Base-by-base conservation (phyloP, 306 rosid species). In the Quercus wislizeni region DNA sequence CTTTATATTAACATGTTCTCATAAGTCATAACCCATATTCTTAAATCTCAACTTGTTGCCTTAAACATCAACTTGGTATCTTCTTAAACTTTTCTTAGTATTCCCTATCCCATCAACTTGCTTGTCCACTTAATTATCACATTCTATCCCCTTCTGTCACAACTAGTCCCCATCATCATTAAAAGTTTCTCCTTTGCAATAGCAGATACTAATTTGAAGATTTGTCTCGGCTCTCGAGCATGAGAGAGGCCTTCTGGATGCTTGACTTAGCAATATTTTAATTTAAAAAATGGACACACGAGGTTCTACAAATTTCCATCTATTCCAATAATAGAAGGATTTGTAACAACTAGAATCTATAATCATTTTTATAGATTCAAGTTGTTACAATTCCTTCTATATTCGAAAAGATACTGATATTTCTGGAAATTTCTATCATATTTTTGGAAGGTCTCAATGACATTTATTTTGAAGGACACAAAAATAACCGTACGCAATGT, bases 81-180 rank as follows among this genome's bases (percentile, higher is more conserved):
- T 58, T 28, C 57, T 43, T 80, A 25, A 1, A 14, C 19, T 10
- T 6, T 55, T 11, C 6, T 17, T n/a, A 63, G 41, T 27, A 19
- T 14, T 25, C 77, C 43, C 30, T 52, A 7, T 31, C 18, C 10
- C 10, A 31, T 62, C 83, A 81, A 79, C 82, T 76, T 79, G 82
- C 23, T 23, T 21, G 23, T 59, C 85, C 82, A 28, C 79, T 67
- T 75, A 6, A 38, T 38, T 28, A 9, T 23, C 61, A 25, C 51
- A 5, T 31, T 49, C n/a, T 56, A n/a, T 19, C 21, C 25, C 61
- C 21, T 56, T 56, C 61, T 6, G 5, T 8, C 61, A 1, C 61
- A 56, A 56, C 20, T 56, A n/a, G 61, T 55, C 61, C 61, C 25
- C 52, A 11, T 46, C 12, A 46, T 46, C 14, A 3, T 11, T 3